Evolutionary conservation across 257 asterid species (phyloP).

Genomic region (Primulina eburnea): DNA sequence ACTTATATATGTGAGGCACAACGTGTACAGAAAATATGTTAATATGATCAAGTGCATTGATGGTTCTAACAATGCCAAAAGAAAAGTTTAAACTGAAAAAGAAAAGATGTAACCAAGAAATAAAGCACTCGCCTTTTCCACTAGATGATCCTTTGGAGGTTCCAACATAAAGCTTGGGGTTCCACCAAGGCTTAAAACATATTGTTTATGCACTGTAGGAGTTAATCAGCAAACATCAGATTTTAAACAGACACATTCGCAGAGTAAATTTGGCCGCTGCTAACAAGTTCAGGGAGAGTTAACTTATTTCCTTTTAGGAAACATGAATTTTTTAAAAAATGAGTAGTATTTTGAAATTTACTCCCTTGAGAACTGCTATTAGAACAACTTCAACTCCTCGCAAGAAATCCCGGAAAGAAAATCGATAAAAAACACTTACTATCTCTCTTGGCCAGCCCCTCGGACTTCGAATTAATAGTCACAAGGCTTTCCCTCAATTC

Average conservation of each 20-base stretch:
- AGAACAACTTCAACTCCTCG: not conserved
- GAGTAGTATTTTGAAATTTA: not conserved
- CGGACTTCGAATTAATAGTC: not conserved
- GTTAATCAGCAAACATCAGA: slow-evolving; percentile 17
- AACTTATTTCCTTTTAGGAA: slow-evolving; percentile 3
- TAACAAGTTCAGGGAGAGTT: not conserved
- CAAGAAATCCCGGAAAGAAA: not conserved
- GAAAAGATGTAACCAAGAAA: slow-evolving; percentile 15
- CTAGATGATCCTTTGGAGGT: slow-evolving; percentile 63
- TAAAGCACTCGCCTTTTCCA: slow-evolving; percentile 58
- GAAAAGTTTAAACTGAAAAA: slow-evolving; percentile 5
- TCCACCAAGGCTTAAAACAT: slow-evolving; percentile 41
- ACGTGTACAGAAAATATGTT: not conserved
- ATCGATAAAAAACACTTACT: slow-evolving; percentile 25
- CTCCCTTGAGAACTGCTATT: not conserved
- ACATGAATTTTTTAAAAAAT: not conserved
- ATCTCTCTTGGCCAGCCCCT: not conserved
- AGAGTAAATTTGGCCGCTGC: not conserved
- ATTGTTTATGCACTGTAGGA: slow-evolving; percentile 40
- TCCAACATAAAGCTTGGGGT: slow-evolving; percentile 38
- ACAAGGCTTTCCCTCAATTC: slow-evolving; percentile 20
- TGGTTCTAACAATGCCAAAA: not conserved
- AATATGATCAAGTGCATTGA: not conserved
- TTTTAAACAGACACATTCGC: slow-evolving; percentile 8
- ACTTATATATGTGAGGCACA: not conserved